These are phyloP conservation scores for Aureobasidium sp. DNA, from an alignment of 2,329 filamentous ascomycete genomes.

Conservation along the genomic window DNA sequence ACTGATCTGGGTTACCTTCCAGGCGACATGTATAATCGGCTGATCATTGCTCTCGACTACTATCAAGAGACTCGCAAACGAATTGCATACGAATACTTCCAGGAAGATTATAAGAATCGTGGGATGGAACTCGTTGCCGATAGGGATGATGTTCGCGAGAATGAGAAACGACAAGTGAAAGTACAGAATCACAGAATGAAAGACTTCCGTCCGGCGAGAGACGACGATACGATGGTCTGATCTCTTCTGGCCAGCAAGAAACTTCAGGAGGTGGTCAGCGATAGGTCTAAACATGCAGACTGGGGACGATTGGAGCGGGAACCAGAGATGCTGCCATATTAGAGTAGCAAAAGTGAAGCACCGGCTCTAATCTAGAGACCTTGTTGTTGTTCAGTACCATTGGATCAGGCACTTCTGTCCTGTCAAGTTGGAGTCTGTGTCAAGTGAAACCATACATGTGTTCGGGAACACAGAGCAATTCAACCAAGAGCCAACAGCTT, in stretches of 20 bases:
- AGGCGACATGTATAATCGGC: neutral
- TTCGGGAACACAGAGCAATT: too few relatives aligned
- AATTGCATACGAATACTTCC: neutral
- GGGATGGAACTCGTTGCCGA: neutral
- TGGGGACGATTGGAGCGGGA: neutral
- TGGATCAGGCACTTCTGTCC: too few relatives aligned
- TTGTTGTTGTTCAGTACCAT: too few relatives aligned
- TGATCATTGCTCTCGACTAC: neutral
- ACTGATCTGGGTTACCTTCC: neutral
- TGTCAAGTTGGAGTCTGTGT: too few relatives aligned
- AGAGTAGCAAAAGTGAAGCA: neutral
- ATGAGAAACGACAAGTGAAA: neutral
- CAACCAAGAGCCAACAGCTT: too few relatives aligned
- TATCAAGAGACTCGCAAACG: neutral
- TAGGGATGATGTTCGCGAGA: neutral
- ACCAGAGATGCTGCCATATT: neutral
- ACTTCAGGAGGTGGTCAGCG: neutral
- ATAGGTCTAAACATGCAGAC: neutral
- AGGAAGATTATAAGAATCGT: neutral
- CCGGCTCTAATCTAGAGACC: neutral
- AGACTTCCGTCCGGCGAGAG: neutral
- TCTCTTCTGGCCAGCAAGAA: neutral
- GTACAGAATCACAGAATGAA: neutral
- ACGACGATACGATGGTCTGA: neutral
- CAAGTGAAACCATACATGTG: too few relatives aligned